A percentile compares a stretch with the other conserved stretches of the same genome.
phyloP scores from a whole-genome alignment of 2,329 filamentous ascomycete genomes.

The Grosmannia serpens region DNA sequence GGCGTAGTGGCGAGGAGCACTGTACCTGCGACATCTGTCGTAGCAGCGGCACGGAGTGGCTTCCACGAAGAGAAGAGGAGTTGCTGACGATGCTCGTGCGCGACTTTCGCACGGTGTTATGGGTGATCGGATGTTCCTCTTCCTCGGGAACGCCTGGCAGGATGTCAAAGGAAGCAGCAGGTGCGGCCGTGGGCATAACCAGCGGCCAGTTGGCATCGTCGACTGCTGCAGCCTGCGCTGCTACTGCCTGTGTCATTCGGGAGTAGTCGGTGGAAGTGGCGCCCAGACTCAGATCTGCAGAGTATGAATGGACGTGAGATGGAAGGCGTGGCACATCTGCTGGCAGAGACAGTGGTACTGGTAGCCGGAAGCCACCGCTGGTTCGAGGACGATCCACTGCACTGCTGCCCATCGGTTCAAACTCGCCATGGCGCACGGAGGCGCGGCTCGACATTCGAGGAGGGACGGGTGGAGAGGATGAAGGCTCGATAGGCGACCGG shows the following conservation, averaged over 20 bases:
- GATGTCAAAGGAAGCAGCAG: conserved; percentile 24
- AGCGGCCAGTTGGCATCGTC: conserved; percentile 34
- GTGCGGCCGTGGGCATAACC: conserved; percentile 10
- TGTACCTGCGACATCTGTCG: conserved; percentile 30
- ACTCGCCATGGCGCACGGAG: conserved; percentile 31
- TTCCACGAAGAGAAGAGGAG: conserved; percentile 39
- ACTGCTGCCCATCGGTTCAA: conserved; percentile 24
- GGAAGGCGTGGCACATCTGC: conserved; percentile 23
- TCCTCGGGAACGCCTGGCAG: conserved; percentile 53
- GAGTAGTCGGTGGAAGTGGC: conserved; percentile 13
- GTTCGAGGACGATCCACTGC: conserved; percentile 32
- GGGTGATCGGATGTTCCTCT: conserved; percentile 36
- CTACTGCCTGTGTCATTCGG: conserved; percentile 22
- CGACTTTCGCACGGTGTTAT: conserved; percentile 21
- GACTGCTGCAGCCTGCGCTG: conserved; percentile 16
- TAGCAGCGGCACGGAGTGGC: conserved; percentile 43
- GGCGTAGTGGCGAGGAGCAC: conserved; percentile 13
- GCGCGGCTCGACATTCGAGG: conserved; percentile 45
- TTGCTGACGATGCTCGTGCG: conserved; percentile 35
- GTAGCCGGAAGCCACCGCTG: conserved; percentile 30
- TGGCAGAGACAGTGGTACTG: neutral
- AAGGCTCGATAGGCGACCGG: conserved; percentile 30
- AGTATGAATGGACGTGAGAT: conserved; percentile 20
- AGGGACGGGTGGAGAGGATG: conserved; percentile 27
- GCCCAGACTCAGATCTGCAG: conserved; percentile 13